Conservation (phyloP, 805 yeast genomes). For the Yueomyces sinensis region DNA sequence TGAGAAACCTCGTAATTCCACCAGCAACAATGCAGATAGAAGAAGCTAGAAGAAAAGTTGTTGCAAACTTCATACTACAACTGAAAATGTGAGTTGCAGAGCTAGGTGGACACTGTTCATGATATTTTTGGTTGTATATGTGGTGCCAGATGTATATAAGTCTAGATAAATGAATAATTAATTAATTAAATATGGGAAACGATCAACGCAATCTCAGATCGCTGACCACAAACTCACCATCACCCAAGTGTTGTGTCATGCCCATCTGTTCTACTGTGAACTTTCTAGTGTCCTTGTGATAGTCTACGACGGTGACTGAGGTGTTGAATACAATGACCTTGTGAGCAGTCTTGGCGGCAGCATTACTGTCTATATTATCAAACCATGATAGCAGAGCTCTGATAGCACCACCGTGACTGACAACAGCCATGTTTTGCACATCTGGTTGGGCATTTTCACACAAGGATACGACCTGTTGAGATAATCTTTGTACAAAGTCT, state of each 20-base stretch:
- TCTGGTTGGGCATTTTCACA: constrained; percentile 21
- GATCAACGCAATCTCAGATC: constrained; percentile 35
- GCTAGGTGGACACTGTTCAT: too few species aligned
- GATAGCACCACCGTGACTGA: constrained; percentile 77
- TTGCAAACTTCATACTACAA: too few species aligned
- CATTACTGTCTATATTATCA: constrained; percentile 18
- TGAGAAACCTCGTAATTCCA: too few species aligned
- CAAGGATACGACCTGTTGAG: constrained; percentile 31
- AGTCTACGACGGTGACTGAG: constrained; percentile 55
- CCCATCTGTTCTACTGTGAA: constrained; percentile 47
- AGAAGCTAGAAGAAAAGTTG: too few species aligned
- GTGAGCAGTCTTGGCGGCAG: constrained; percentile 29
- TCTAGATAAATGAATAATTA: too few species aligned
- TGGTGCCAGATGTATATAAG: too few species aligned
- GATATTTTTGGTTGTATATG: too few species aligned
- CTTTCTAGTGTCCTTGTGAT: constrained; percentile 25
- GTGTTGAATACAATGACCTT: constrained; percentile 58
- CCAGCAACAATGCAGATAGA: too few species aligned
- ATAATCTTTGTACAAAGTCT: constrained; percentile 36
- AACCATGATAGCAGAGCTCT: constrained; percentile 44
- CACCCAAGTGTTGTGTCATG: constrained; percentile 54
- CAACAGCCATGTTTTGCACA: constrained; percentile 38
- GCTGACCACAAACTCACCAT: constrained; percentile 33
- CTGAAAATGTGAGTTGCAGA: too few species aligned
- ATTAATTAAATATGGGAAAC: too few species aligned